Evolutionary conservation across 768 basidiomycete genomes (phyloP).

Genomic region (Lyophyllum shimeji): DNA sequence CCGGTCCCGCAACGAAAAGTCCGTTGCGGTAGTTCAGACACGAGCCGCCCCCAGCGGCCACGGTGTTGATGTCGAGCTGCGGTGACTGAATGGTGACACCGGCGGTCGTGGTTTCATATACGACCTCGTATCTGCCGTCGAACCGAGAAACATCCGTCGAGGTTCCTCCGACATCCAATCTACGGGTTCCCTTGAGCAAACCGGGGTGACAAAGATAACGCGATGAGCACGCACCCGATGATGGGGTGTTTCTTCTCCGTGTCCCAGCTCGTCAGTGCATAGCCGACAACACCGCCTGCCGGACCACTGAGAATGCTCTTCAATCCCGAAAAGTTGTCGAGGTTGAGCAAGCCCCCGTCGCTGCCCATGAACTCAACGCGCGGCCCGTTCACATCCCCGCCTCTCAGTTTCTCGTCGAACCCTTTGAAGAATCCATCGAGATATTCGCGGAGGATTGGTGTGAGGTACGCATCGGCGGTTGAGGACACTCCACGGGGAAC

Average conservation of each 20-base stretch:
- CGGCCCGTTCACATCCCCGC: slow-evolving; percentile 55
- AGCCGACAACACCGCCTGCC: slow-evolving; percentile 95
- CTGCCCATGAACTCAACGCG: slow-evolving; percentile 96
- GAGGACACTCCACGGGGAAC: slow-evolving; percentile 91
- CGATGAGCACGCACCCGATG: slow-evolving; percentile 65
- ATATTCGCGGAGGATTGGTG: slow-evolving; percentile 82
- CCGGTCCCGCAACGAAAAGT: slow-evolving; percentile 87
- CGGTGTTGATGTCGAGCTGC: slow-evolving; percentile 93
- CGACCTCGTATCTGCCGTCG: slow-evolving; percentile 87
- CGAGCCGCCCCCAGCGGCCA: slow-evolving; percentile 93
- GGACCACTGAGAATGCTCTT: slow-evolving; percentile 94
- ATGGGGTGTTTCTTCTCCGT: slow-evolving; percentile 65
- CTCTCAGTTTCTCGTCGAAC: slow-evolving; percentile 74
- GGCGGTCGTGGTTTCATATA: slow-evolving; percentile 95
- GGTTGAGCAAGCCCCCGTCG: slow-evolving; percentile 83
- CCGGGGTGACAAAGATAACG: not conserved
- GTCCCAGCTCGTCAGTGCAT: slow-evolving; percentile 91
- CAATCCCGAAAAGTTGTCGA: slow-evolving; percentile 85
- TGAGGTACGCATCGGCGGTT: slow-evolving; percentile 94
- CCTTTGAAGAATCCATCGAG: slow-evolving; percentile 90
- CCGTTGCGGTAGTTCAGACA: slow-evolving; percentile 89
- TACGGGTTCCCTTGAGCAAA: slow-evolving; percentile 25
- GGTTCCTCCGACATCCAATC: slow-evolving; percentile 92
- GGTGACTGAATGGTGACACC: slow-evolving; percentile 91
- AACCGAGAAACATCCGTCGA: slow-evolving; percentile 95